Evolutionary conservation across 225 moss, liverwort and hornwort species (phyloP).

Genomic region (Polytrichum formosum): DNA sequence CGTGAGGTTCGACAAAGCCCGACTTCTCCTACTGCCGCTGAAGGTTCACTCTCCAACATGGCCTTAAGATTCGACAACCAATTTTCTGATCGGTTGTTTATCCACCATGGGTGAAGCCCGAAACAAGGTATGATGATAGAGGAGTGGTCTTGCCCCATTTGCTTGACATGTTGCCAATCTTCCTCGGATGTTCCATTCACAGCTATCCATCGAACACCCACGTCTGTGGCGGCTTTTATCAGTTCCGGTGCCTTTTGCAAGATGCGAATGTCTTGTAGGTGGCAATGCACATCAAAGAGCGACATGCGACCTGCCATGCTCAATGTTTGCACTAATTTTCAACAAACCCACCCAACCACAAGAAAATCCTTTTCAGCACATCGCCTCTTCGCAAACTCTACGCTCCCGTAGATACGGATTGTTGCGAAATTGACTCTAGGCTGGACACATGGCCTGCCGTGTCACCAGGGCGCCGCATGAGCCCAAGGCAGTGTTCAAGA

Average conservation of each 20-base stretch:
- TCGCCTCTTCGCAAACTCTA: too few relatives aligned
- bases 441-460: too few relatives aligned
- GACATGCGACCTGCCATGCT: constrained; percentile 39
- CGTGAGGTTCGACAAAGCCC: constrained; percentile 70
- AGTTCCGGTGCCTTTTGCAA: constrained; percentile 52
- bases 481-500: too few relatives aligned
- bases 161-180: constrained; percentile 74
- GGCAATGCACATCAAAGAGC: constrained; percentile 90
- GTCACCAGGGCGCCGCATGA: too few relatives aligned
- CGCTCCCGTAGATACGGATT: too few relatives aligned
- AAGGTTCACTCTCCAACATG: constrained; percentile 61
- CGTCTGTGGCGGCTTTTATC: constrained; percentile 52
- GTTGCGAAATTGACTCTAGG: too few relatives aligned
- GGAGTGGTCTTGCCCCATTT: constrained; percentile 58
- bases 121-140: constrained; percentile 74
- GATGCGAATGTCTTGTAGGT: constrained; percentile 82
- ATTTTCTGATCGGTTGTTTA: constrained; percentile 59
- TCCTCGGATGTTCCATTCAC: constrained; percentile 97
- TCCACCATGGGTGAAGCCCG: constrained; percentile 92
- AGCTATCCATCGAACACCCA: constrained; percentile 73
- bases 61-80: constrained; percentile 61
- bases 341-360: too few relatives aligned
- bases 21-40: constrained; percentile 83
- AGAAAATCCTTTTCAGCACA: too few relatives aligned
- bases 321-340: neutral